Conservation (phyloP, 2,329 filamentous ascomycete species). For the Akanthomyces uredinophilus region DNA sequence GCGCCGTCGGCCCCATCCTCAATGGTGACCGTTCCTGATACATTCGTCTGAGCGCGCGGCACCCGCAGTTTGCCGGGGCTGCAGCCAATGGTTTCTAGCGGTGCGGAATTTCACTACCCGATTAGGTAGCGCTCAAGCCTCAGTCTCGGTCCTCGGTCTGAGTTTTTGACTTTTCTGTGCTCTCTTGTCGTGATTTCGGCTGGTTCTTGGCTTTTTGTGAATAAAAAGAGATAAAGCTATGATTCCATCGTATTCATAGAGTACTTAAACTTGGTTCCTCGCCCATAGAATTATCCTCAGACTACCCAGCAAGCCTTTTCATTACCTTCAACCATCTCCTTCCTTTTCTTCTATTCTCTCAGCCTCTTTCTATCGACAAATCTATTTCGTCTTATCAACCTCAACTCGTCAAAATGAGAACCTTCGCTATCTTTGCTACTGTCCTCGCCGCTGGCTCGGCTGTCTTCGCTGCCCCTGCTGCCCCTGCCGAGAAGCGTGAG, state of each 20-base stretch:
- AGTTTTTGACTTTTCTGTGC: background rate
- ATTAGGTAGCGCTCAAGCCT: slow-evolving; percentile 9
- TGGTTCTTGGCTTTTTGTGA: background rate
- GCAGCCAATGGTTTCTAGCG: background rate
- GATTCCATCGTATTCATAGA: background rate
- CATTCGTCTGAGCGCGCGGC: slow-evolving; percentile 1
- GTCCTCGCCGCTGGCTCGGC: slow-evolving; percentile 6
- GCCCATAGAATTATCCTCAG: background rate
- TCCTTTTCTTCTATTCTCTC: background rate
- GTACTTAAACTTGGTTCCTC: slow-evolving; percentile 1
- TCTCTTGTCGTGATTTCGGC: background rate
- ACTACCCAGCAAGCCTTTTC: background rate
- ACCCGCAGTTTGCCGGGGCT: background rate
- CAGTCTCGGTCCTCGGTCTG: background rate
- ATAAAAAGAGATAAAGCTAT: background rate
- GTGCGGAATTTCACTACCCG: background rate
- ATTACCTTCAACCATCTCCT: background rate
- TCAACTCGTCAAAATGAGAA: slow-evolving; percentile 8
- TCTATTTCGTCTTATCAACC: background rate
- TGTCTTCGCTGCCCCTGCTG: background rate
- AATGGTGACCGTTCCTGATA: slow-evolving; percentile 6
- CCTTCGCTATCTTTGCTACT: background rate
- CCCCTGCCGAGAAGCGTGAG: slow-evolving; percentile 6
- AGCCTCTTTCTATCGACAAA: background rate
- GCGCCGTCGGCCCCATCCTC: background rate